phyloP scores from a whole-genome alignment of 768 basidiomycete genomes.

The Amanita rimosa region DNA sequence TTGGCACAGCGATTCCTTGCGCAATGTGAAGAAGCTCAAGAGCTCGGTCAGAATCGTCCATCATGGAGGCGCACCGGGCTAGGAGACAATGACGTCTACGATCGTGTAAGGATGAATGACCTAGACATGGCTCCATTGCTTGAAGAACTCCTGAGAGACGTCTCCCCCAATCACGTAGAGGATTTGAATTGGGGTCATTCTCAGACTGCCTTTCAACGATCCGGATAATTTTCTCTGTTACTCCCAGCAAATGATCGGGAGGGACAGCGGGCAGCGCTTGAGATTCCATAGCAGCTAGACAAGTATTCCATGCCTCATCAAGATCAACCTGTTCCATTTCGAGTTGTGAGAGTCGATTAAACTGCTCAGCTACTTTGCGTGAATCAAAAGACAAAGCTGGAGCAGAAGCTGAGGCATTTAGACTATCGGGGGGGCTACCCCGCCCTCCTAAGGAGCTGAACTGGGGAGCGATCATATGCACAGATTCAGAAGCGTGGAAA shows the following conservation, averaged over 20 bases:
- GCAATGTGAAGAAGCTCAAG: conserved; percentile 16
- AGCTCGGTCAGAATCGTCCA: conserved; percentile 24
- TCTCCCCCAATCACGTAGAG: conserved; percentile 22
- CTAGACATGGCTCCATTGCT: conserved; percentile 14
- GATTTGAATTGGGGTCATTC: conserved; percentile 9
- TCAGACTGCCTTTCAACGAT: conserved; percentile 9
- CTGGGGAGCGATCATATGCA: conserved; percentile 1
- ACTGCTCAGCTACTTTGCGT: not conserved
- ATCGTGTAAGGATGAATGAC: conserved; percentile 11
- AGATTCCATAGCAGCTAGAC: conserved; percentile 13
- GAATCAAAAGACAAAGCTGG: not conserved
- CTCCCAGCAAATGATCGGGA: not conserved
- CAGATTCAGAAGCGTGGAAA: conserved; percentile 11
- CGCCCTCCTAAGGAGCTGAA: not conserved
- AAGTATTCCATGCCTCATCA: conserved; percentile 29
- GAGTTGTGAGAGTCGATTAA: not conserved
- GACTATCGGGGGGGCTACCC: not conserved
- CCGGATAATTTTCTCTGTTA: conserved; percentile 1
- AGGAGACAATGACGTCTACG: conserved; percentile 16
- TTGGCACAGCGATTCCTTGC: conserved; percentile 10
- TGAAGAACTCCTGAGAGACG: conserved; percentile 24
- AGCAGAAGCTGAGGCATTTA: conserved; percentile 3
- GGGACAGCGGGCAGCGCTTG: not conserved
- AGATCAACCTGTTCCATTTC: conserved; percentile 18
- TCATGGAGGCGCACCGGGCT: conserved; percentile 23